Evolutionary conservation across 192 early-diverging fungal genomes (phyloP).

Genomic region (Coemansia reversa): DNA sequence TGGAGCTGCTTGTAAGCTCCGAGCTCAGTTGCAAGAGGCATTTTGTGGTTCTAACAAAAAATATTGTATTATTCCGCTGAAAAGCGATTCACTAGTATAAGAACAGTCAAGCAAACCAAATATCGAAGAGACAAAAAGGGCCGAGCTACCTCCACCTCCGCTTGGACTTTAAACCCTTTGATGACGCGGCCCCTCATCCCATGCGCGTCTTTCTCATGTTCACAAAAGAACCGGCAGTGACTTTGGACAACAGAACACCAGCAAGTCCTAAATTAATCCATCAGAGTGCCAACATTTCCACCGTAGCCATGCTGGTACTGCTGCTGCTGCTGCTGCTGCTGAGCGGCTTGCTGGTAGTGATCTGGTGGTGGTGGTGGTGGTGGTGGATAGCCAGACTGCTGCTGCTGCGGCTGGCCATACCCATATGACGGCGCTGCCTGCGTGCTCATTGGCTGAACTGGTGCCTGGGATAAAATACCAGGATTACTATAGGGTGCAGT

Average conservation of each 20-base stretch:
- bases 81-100: background rate
- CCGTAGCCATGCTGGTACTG: conserved; percentile 51
- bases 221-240: background rate
- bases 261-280: conserved; percentile 26
- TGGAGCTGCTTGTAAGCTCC: conserved; percentile 86
- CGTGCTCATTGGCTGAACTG: conserved; percentile 17
- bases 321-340: conserved; percentile 25
- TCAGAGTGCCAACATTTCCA: conserved; percentile 43
- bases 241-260: background rate
- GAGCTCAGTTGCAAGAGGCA: conserved; percentile 77
- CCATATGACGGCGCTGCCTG: conserved; percentile 19
- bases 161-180: background rate
- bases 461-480: conserved; percentile 22
- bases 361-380: conserved; percentile 21
- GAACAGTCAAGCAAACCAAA: background rate
- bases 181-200: background rate
- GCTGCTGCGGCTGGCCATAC: conserved; percentile 19
- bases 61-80: background rate
- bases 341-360: conserved; percentile 17
- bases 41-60: conserved; percentile 17
- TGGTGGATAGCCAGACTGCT: conserved; percentile 16
- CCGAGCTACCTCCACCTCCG: background rate
- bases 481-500: conserved; percentile 22
- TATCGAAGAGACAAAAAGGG: background rate
- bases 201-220: background rate